These are phyloP conservation scores for Lumnitzera racemosa DNA, from an alignment of 345 rosid genomes.

Conservation along the genomic window DNA sequence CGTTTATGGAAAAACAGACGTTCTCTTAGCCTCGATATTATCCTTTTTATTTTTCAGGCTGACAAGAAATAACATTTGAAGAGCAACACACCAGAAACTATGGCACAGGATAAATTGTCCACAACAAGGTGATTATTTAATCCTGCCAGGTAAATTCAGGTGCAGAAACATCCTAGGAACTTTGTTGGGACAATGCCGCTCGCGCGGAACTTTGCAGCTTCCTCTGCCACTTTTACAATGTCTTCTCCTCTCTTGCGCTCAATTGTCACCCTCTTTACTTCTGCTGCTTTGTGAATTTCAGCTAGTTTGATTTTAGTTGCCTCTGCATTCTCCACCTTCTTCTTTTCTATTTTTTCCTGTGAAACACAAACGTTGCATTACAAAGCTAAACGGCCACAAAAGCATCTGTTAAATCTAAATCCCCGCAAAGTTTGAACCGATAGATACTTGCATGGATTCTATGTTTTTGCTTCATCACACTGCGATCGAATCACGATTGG, in stretches of 20 bases:
- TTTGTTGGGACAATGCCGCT: constrained; percentile 32
- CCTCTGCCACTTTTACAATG: constrained; percentile 35
- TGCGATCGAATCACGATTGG: no score
- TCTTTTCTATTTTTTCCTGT: constrained; percentile 45
- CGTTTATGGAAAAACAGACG: no score
- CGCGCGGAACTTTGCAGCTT: constrained; percentile 39
- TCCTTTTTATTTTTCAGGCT: no score
- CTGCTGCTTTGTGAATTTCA: constrained; percentile 45
- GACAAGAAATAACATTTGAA: background rate
- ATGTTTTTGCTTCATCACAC: no score
- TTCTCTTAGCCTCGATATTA: no score
- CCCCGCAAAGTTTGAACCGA: no score
- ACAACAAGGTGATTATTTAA: background rate
- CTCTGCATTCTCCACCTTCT: constrained; percentile 45
- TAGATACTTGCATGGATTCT: no score
- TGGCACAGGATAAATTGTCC: background rate
- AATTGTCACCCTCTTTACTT: constrained; percentile 43
- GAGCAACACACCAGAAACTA: background rate
- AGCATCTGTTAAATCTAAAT: no score
- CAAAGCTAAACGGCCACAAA: background rate
- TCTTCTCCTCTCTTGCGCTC: constrained; percentile 38
- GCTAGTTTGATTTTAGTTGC: constrained; percentile 40
- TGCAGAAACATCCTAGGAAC: constrained; percentile 27
- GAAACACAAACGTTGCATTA: background rate
- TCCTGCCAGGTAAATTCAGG: background rate